Evolutionary conservation across 1,139 yeast genomes (phyloP), one percentile per base, ranked within the genome.

Genomic region (Debaryomyces subglobosus): DNA sequence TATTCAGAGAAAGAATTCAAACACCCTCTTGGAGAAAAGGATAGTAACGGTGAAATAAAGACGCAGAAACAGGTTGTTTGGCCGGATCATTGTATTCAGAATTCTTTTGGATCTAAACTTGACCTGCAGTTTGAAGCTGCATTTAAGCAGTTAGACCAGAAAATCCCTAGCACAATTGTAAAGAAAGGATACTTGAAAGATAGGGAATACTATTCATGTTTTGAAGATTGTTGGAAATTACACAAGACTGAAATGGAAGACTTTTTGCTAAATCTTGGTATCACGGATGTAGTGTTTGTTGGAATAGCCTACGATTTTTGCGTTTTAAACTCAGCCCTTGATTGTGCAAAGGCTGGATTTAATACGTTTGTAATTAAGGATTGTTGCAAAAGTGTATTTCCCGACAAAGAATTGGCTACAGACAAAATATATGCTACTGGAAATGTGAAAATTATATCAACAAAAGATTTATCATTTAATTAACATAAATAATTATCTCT

Each of bases 71-170:
- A 85, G 52, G 72, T 74, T 0, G 75, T 90, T 3, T 92, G 98
- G 98, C 97, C 98, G 0, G 94, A 80, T 50, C 98, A 92, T 63
- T 92, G 97, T 63, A 80, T 92, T 3, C 94, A 89, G 58, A 73
- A 76, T 46, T 74, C 89, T 0, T 46, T 58, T 8, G 98, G 98
- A 0, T 77, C 94, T 0, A 73, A 78, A 43, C 72, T 90, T 45
- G 89, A 89, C 2, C 62, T 68, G 0, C 79, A 71, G 49, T 73
- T 74, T 46, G 47, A 56, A 25, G 53, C 58, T 4, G 49, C 48
- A 2, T 72, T 72, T 51, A 62, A 65, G 15, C 52, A 50, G 44
- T 43, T 68, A 13, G 53, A 53, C 25, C 56, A 57, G 1, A 49
- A 51, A 3, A 55, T 64, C 5, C 75, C 79, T 1, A 65, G 64